phyloP scores from a whole-genome alignment of 768 basidiomycete species.

The Pisolithus sp. region DNA sequence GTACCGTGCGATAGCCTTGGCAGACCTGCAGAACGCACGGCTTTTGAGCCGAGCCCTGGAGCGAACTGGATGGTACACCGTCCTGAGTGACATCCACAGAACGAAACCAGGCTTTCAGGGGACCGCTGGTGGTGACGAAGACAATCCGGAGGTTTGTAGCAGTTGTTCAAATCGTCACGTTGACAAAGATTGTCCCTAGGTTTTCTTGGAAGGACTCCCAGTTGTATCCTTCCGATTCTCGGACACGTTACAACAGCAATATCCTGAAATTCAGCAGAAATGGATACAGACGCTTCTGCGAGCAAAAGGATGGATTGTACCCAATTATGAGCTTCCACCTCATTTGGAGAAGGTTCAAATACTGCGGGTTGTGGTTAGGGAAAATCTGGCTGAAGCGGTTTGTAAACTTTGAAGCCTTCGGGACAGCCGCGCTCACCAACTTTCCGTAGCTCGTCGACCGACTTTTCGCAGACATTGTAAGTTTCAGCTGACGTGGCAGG shows the following conservation, averaged over 20 bases:
- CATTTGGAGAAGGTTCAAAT: slow-evolving; percentile 46
- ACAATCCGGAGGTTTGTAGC: slow-evolving; percentile 48
- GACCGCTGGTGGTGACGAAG: slow-evolving; percentile 37
- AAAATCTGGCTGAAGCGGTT: slow-evolving; percentile 47
- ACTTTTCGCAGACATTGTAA: slow-evolving; percentile 62
- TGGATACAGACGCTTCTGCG: slow-evolving; percentile 50
- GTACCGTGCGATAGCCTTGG: slow-evolving; percentile 40
- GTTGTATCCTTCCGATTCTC: slow-evolving; percentile 53
- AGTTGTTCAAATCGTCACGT: slow-evolving; percentile 8
- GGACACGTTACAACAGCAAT: slow-evolving; percentile 42
- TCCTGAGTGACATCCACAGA: slow-evolving; percentile 51
- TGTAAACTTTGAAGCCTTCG: slow-evolving; percentile 23
- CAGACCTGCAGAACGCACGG: slow-evolving; percentile 53
- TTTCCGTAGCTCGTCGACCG: slow-evolving; percentile 48
- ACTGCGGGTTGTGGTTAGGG: slow-evolving; percentile 56
- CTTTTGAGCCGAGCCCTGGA: slow-evolving; percentile 60
- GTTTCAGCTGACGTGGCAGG: slow-evolving; percentile 16
- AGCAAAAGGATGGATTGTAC: slow-evolving; percentile 51
- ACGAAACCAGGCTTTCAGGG: slow-evolving; percentile 23
- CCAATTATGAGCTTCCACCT: slow-evolving; percentile 56
- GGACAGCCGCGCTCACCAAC: slow-evolving; percentile 19
- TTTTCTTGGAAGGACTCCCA: slow-evolving; percentile 45
- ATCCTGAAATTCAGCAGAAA: slow-evolving; percentile 53
- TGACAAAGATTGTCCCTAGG: slow-evolving; percentile 15
- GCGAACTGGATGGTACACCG: slow-evolving; percentile 45